Evolutionary conservation across 2,329 filamentous ascomycete species (phyloP).

Genomic region (Aspergillus felis): DNA sequence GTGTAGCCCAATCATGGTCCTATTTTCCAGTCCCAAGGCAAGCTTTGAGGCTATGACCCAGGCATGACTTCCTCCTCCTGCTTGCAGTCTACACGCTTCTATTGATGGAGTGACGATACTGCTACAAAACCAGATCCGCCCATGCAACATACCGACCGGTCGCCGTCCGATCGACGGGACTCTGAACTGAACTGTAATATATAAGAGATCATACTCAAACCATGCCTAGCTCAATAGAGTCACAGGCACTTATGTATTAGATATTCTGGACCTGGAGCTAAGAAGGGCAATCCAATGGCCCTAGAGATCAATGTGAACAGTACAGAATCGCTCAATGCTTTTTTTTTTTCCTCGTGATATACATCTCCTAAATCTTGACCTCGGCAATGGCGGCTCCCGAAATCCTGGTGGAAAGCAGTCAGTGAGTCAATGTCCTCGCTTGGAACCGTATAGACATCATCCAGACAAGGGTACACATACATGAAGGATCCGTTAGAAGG

Average conservation of each 20-base stretch:
- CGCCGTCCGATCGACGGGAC: background rate
- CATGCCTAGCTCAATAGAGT: background rate
- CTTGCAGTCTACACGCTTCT: background rate
- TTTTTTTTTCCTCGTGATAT: slow-evolving; percentile 5
- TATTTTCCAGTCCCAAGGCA: background rate
- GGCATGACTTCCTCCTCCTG: background rate
- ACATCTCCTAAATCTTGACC: slow-evolving; percentile 22
- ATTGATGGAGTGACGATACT: background rate
- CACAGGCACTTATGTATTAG: background rate
- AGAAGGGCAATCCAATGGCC: background rate
- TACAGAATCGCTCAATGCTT: background rate
- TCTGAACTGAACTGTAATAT: background rate
- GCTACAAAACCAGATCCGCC: background rate
- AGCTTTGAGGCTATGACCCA: background rate
- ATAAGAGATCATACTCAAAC: background rate
- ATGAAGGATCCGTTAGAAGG: slow-evolving; percentile 52
- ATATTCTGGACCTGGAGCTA: background rate
- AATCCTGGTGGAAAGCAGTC: slow-evolving; percentile 22
- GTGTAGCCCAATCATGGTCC: background rate
- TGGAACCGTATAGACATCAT: background rate
- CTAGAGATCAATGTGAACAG: slow-evolving; percentile 3
- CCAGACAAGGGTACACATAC: slow-evolving; percentile 25
- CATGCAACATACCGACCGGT: background rate
- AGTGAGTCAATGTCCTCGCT: slow-evolving; percentile 10
- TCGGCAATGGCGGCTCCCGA: slow-evolving; percentile 36